Evolutionary conservation across 305 asterid genomes (phyloP).

Genomic region (Solanum hybrid): DNA sequence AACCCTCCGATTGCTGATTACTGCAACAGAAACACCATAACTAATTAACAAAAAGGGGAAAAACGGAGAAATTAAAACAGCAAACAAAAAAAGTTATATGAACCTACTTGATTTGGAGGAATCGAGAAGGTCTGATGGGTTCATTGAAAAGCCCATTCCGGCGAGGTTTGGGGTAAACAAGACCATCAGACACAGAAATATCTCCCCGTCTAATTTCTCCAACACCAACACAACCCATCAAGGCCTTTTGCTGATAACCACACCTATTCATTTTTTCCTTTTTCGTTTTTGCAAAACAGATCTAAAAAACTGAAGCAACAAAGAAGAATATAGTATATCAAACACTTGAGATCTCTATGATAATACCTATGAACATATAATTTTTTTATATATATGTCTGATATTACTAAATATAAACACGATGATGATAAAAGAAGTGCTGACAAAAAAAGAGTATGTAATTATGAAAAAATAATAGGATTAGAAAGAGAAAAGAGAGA

Average conservation of each 20-base stretch:
- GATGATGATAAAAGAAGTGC: background rate
- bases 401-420: background rate
- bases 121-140: conserved; percentile 13
- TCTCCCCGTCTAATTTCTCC: conserved; percentile 2
- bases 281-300: background rate
- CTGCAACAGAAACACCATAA: background rate
- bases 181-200: conserved; percentile 20
- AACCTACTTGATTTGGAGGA: conserved; percentile 28
- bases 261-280: background rate
- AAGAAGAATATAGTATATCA: background rate
- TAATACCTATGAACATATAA: background rate
- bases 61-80: background rate
- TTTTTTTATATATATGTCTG: background rate
- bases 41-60: background rate
- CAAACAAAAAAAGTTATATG: background rate
- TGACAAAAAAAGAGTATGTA: background rate
- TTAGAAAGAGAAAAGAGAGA: background rate
- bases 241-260: background rate
- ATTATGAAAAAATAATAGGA: background rate
- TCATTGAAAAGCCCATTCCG: conserved; percentile 28
- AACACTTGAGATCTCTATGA: background rate
- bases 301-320: background rate
- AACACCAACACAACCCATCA: background rate
- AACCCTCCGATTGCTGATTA: conserved; percentile 28
- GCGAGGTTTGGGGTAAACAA: conserved; percentile 69